Conservation (phyloP, 768 basidiomycete genomes). For the Suillus tomentosus region DNA sequence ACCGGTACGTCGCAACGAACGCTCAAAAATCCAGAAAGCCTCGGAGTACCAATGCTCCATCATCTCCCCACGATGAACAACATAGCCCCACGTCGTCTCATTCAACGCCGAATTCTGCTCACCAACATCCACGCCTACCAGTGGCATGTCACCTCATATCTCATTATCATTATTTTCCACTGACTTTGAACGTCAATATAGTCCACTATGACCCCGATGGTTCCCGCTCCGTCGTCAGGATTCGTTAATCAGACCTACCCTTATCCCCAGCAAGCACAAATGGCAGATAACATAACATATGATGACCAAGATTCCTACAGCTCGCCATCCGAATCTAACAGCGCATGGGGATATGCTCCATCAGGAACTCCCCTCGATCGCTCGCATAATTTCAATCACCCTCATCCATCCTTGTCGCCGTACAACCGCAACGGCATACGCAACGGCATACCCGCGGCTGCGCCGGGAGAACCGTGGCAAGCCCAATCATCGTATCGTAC, state of each 20-base stretch:
- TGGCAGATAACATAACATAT: constrained; percentile 44
- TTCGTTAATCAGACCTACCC: constrained; percentile 46
- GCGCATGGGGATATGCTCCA: constrained; percentile 58
- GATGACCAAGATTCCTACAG: constrained; percentile 44
- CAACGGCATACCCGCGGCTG: constrained; percentile 20
- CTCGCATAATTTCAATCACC: constrained; percentile 44
- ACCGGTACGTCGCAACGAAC: constrained; percentile 63
- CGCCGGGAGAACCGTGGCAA: constrained; percentile 27
- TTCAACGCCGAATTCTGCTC: constrained; percentile 49
- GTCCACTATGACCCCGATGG: constrained; percentile 39
- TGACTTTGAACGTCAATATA: constrained; percentile 15
- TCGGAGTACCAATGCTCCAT: constrained; percentile 37
- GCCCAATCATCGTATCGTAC: constrained; percentile 28
- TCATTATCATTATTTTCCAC: background rate
- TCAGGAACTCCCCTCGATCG: constrained; percentile 35
- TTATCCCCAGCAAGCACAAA: constrained; percentile 44
- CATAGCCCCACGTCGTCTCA: constrained; percentile 51
- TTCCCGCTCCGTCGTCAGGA: constrained; percentile 37
- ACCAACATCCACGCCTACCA: constrained; percentile 36
- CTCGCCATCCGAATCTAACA: constrained; percentile 44
- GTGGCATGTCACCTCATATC: constrained; percentile 47
- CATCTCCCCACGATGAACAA: constrained; percentile 35
- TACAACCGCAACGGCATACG: constrained; percentile 43
- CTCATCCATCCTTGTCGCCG: constrained; percentile 52
- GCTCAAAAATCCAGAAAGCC: constrained; percentile 38